Percentiles rank a stretch among this genome's conserved stretches.
These are phyloP conservation scores for Acacia melanoxylon DNA, from an alignment of 306 rosid genomes.

Conservation along the genomic window DNA sequence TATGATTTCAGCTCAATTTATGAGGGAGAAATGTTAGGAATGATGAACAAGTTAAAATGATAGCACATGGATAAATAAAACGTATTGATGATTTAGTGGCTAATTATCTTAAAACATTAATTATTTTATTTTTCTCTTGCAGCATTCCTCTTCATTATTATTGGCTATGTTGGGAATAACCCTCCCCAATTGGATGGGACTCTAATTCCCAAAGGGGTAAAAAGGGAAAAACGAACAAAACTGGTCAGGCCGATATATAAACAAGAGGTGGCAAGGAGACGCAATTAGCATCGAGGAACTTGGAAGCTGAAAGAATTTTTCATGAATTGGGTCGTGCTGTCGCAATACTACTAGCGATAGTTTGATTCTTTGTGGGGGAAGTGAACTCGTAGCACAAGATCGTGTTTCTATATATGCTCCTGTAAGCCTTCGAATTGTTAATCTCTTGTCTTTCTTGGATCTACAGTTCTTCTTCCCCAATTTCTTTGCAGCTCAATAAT, in stretches of 20 bases:
- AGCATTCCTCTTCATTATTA: neutral
- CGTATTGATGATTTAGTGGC: neutral
- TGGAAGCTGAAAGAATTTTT: neutral
- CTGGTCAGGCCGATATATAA: neutral
- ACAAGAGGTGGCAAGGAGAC: neutral
- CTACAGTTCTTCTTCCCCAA: neutral
- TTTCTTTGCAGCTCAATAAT: neutral
- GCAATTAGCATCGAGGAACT: neutral
- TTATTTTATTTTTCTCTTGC: neutral
- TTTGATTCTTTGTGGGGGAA: neutral
- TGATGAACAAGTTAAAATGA: too few species aligned
- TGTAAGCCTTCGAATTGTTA: neutral
- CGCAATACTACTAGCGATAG: neutral
- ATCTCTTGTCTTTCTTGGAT: neutral
- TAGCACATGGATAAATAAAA: too few species aligned
- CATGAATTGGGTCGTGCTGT: neutral
- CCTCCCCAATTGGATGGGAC: neutral
- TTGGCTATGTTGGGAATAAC: neutral
- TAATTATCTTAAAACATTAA: neutral
- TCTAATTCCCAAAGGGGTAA: neutral
- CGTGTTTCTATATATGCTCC: neutral
- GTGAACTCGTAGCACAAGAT: neutral
- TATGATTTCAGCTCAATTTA: neutral
- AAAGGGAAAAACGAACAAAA: neutral
- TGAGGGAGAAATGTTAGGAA: neutral